phyloP scores from a whole-genome alignment of 345 rosid genomes.

The Erodium maritimum region DNA sequence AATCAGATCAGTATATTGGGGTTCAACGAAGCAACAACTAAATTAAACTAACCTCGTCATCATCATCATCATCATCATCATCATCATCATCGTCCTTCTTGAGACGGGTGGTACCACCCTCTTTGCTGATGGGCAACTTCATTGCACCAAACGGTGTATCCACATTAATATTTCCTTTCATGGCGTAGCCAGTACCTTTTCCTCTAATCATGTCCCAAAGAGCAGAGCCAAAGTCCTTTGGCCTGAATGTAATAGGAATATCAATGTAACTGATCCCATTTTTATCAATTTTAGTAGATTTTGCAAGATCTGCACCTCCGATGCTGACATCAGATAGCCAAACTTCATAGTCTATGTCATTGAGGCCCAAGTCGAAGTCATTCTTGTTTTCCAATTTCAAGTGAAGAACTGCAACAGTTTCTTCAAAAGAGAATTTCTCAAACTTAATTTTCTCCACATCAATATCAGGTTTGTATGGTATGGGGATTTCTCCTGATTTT shows the following conservation, averaged over 20 bases:
- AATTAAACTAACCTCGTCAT: slow-evolving; percentile 18
- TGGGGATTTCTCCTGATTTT: slow-evolving; percentile 90
- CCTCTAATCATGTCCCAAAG: slow-evolving; percentile 99
- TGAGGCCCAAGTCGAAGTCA: slow-evolving; percentile 82
- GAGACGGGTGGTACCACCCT: slow-evolving; percentile 78
- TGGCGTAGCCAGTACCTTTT: slow-evolving; percentile 75
- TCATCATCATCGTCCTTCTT: slow-evolving; percentile 58
- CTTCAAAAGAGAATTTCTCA: slow-evolving; percentile 72
- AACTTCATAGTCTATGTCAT: slow-evolving; percentile 66
- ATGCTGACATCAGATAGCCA: slow-evolving; percentile 68
- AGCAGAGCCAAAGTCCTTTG: slow-evolving; percentile 94
- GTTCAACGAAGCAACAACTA: too few relatives aligned
- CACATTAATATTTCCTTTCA: slow-evolving; percentile 73
- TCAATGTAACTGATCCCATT: slow-evolving; percentile 53
- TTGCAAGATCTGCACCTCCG: slow-evolving; percentile 58
- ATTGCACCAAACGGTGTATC: slow-evolving; percentile 91
- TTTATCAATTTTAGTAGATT: slow-evolving; percentile 54
- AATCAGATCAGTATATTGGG: neutral
- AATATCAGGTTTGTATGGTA: slow-evolving; percentile 89
- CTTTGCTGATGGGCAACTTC: slow-evolving; percentile 89
- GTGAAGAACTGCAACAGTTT: slow-evolving; percentile 77
- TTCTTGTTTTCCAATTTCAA: slow-evolving; percentile 77
- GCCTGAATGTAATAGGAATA: slow-evolving; percentile 74
- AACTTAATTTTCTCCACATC: slow-evolving; percentile 75
- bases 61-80: slow-evolving; percentile 57